Conservation (phyloP, 805 yeast species). For the Candida takata region DNA sequence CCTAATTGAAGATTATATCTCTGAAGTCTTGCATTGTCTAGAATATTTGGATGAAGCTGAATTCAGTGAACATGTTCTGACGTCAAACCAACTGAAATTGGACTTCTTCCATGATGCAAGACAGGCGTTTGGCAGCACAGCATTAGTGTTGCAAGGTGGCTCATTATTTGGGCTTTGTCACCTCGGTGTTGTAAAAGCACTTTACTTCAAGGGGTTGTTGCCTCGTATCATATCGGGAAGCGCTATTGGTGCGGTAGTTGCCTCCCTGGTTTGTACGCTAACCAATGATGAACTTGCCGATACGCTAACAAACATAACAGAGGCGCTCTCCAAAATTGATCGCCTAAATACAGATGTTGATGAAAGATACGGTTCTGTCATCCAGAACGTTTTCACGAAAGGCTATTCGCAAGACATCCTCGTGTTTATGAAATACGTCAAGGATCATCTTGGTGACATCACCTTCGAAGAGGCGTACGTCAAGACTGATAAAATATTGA, state of each 20-base stretch:
- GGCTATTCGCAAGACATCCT: conserved; percentile 86
- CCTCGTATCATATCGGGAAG: conserved; percentile 88
- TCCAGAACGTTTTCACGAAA: conserved; percentile 67
- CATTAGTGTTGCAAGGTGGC: conserved; percentile 89
- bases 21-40: conserved; percentile 66
- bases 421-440: conserved; percentile 70
- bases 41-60: conserved; percentile 42
- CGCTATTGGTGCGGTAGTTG: conserved; percentile 91
- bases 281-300: conserved; percentile 54
- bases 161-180: conserved; percentile 92
- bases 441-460: conserved; percentile 66
- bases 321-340: conserved; percentile 33
- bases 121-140: conserved; percentile 86
- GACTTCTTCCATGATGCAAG: conserved; percentile 82
- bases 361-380: conserved; percentile 57
- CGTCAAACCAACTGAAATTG: conserved; percentile 44
- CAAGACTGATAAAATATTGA: conserved; percentile 70
- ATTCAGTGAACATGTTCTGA: conserved; percentile 25
- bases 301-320: conserved; percentile 35
- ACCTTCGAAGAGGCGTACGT: conserved; percentile 93
- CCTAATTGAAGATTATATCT: conserved; percentile 79
- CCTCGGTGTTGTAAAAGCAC: conserved; percentile 82
- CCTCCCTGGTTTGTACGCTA: conserved; percentile 73
- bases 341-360: conserved; percentile 46
- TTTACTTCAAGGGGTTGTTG: conserved; percentile 65